Evolutionary conservation across 2,329 filamentous ascomycete genomes (phyloP), one percentile per base, ranked within the genome.

Genomic region (Gnomoniopsis sp.): DNA sequence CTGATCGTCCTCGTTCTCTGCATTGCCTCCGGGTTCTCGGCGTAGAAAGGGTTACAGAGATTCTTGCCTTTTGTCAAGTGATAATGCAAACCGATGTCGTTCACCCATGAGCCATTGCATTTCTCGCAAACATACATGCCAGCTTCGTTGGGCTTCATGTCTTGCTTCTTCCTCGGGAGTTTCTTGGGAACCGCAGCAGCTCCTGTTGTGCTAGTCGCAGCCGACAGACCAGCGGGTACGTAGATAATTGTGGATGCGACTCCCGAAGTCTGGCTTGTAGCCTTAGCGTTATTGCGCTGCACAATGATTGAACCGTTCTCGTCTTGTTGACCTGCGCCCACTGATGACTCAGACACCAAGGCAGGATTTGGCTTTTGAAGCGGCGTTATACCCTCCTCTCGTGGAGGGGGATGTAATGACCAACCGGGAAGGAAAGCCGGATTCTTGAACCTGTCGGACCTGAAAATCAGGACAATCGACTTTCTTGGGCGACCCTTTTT

Each of bases 1-100:
- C 54, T 50, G 10, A 44, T 52, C 17, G 50, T 15, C 48, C 47
- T 62, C 36, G 53, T 30, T 49, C 55, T 53, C 19, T 67, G 64
- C 52, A 67, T 58, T 11, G 64, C 36, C 26, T 55, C 49, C 11
- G 68, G 50, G 11, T 67, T 65, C 23, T 74, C 69, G 17, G 74
- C 68, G 50, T 73, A 80, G 57, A 68, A 67, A 2, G 82, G 77
- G 63, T 86, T 86, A 65, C 83, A 86, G 15, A 74, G 22, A 3
- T 79, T 79, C 59, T 74, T 74, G 1, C 83, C 81, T 64, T 84
- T 85, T 36, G 78, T 79, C 15, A 80, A 69, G 62, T 86, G 83
- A 65, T 86, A 86, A 53, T 84, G 82, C 17, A 86, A 71, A 0
- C 83, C 83, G 49, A 82, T 72, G 36, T 80, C 74, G 53, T 86